Base-by-base conservation (phyloP, 306 rosid genomes). In the Casuarina cunninghamiana region DNA sequence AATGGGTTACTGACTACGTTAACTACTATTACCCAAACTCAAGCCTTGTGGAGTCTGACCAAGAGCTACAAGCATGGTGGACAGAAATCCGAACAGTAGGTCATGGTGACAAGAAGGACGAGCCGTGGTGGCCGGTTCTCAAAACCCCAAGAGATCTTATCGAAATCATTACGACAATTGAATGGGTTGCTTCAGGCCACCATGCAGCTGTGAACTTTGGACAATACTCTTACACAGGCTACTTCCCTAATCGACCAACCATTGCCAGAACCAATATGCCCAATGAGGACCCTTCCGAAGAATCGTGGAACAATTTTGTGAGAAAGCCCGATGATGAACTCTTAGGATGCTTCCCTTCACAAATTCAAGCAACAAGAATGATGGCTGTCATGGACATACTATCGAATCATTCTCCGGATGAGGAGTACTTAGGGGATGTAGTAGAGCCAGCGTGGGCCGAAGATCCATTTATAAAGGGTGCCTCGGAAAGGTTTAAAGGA, bases 61-160 rank as follows among this genome's bases (percentile, higher is more conserved):
- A 72, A 1, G 91, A 87, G 84, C 84, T 94, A 16, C 97, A 94
- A 82, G 83, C 90, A 5, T 94, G 98, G 98, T 94, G 98, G 98
- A 72, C 76, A 8, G 88, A 87, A 75, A 83, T 87, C 16, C 71
- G 68, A 78, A 84, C 66, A 0, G 73, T 72, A 1, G 87, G 91
- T 0, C 88, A 84, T 10, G 88, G 44, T 2, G 88, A 85, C 65
- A 87, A 87, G 37, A 87, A 84, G 16, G 85, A 87, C 3, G 85
- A 87, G 43, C 88, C 93, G 0, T 91, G 91, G 87, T 84, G 91
- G 91, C 91, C 91, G 5, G 19, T 53, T 5, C 49, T 87, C 15
- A 82, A 82, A 43, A 82, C 87, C 39, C 78, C 72, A 1, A 35
- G 80, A n/a, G 91, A 87, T 37, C 71, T 84, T 0, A 3, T 82